Conservation (phyloP, 495 filamentous ascomycete genomes). For the Hypomontagnella submonticulosa region DNA sequence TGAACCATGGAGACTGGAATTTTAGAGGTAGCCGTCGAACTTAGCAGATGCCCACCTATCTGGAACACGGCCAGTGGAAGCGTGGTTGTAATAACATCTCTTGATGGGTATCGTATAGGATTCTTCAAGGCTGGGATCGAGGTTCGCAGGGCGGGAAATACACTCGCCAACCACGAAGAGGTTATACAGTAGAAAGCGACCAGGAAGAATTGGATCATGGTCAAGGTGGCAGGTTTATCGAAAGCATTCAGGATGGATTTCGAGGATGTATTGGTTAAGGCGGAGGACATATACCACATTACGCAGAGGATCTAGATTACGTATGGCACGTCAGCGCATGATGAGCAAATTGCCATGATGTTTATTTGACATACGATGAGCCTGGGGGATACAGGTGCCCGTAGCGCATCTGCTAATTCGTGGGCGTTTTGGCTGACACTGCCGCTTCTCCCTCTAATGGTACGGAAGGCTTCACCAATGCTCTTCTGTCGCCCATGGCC, state of each 20-base stretch:
- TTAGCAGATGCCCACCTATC: conserved; percentile 91
- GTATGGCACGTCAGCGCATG: conserved; percentile 27
- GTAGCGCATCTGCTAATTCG: conserved; percentile 90
- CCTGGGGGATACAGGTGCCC: conserved; percentile 87
- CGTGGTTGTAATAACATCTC: conserved; percentile 86
- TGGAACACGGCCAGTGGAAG: conserved; percentile 92
- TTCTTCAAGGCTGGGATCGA: conserved; percentile 81
- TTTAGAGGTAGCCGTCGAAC: conserved; percentile 89
- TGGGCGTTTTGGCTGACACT: conserved; percentile 93
- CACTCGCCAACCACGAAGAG: conserved; percentile 74
- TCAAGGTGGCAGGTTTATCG: conserved; percentile 90
- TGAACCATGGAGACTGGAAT: conserved; percentile 98
- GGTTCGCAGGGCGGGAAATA: conserved; percentile 73
- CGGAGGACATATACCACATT: conserved; percentile 93
- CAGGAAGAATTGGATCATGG: conserved; percentile 93
- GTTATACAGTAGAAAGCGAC: conserved; percentile 89
- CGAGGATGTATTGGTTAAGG: conserved; percentile 95
- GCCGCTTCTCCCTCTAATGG: conserved; percentile 77
- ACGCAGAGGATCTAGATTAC: conserved; percentile 75
- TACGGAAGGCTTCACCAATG: conserved; percentile 83
- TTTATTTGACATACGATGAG: conserved; percentile 74
- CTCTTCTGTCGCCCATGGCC: conserved; percentile 80
- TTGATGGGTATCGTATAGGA: conserved; percentile 81
- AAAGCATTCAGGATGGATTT: conserved; percentile 97
- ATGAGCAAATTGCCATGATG: conserved; percentile 18